Base-by-base conservation (phyloP, 805 yeast genomes). In the Cyberlindnera mississippiensis region DNA sequence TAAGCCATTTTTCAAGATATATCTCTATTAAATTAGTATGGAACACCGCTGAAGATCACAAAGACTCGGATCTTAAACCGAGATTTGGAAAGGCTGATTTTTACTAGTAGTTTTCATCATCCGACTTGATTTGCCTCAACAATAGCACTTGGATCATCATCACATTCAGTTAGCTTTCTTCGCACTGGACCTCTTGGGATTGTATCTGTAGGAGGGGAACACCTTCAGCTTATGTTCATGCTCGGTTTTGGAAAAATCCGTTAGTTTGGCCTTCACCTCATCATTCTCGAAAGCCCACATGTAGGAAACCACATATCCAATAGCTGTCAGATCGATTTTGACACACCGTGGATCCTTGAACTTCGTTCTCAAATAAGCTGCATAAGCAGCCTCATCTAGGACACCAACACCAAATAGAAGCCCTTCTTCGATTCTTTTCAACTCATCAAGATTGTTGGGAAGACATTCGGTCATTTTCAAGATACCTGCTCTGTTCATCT, bases 161-260 rank as follows among this genome's bases (percentile, higher is more conserved):
- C n/a, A n/a, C n/a, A n/a, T n/a, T n/a, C n/a, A 20, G 24, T 33
- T 14, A 28, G 30, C 30, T 12, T n/a, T 17, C 14, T 28, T 38
- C 19, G 19, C 32, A 10, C 37, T 14, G 4, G 37, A 26, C 6
- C 35, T 34, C 8, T 30, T 33, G 14, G 42, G 42, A 22, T 38
- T 27, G 19, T 39, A 39, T 28, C 20, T 39, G 27, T 39, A 39
- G 9, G 5, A 9, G 3, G 42, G 42, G 35, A 39, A 39, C 17
- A 39, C 43, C 20, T 24, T 40, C 22, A 40, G 19, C 34, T 40
- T 40, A 27, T 40, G 43, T 4, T 31, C 38, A 16, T 40, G 39
- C 16, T 40, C 43, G 14, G 30, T 22, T n/a, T 28, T 40, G 2
- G 42, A 39, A 14, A 39, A 39, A 6, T 34, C 38, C 3, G 37